Base-by-base conservation (phyloP, 2,329 filamentous ascomycete genomes). In the Penicillium sp. region DNA sequence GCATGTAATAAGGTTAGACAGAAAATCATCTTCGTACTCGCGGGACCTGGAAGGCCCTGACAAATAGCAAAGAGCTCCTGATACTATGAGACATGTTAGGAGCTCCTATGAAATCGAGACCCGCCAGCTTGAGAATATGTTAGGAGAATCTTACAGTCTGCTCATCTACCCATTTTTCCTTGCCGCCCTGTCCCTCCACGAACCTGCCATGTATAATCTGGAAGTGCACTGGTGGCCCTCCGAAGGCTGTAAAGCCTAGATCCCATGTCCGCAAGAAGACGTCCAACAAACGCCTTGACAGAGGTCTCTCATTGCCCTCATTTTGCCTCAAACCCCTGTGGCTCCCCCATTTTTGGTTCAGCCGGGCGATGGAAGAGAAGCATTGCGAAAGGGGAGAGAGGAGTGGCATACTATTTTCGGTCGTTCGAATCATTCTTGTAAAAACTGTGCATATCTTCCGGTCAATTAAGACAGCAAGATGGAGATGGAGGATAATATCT, bases 11-110 rank as follows among this genome's bases (percentile, higher is more conserved):
- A 70, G 36, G 85, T 83, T 39, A 90, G 83, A 55, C 83, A 88
- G 56, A 88, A 90, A 0, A 83, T 67, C 83, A 90, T 87, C 66
- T 90, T 90, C 1, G 88, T 90, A 57, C 83, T 87, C 0, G 62
- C 87, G 0, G 88, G 88, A 0, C 88, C 88, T 0, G 84, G 85
- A 2, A 90, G 76, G 1, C 84, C 84, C 71, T 90, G 87, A 16
- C 81, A 83, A 43, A 90, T 73, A 24, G 84, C 86, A 68, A 91
- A 90, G 0, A 90, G 78, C 64, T 90, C 88, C 68, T 88, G 85
- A 69, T 87, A 90, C 84, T 88, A 46, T 38, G 27, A 27, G 41
- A 16, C 27, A 3, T 18, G 7, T 45, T 45, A 46, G 45, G 44
- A 48, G 45, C 4, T 1, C 39, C 29, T 14, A 42, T 46, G 4